Base-by-base conservation (phyloP, 2,329 filamentous ascomycete species). In the Sarocladiaceae sp. region DNA sequence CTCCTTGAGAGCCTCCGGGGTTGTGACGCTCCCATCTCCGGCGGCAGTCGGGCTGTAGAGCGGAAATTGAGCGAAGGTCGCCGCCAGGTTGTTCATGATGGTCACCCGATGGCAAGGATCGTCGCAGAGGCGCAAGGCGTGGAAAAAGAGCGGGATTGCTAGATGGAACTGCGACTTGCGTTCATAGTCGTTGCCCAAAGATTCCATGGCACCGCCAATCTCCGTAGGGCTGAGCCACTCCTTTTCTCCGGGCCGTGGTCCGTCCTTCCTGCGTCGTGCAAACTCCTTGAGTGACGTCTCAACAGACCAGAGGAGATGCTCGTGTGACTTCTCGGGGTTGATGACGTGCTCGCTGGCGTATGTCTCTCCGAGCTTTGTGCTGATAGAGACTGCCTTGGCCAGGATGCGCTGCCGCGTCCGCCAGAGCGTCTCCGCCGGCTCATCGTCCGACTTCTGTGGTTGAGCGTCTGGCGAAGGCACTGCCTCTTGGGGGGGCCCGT, bases 21-120 rank as follows among this genome's bases (percentile, higher is more conserved):
- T 53, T 10, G 48, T 45, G 15, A 54, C 46, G 4, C 55, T n/a
- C 15, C 21, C 47, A 20, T 33, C 29, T 16, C 40, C 35, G n/a
- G 42, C 26, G 16, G 27, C 31, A 3, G 43, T 41, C 4, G 63
- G 55, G 15, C 59, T 48, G 43, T 62, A 61, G 43, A 73, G 53
- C 7, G 74, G 74, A 49, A 82, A 83, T 61, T 88, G 85, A 3
- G 82, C 83, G 48, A 91, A 79, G 35, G 80, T 82, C 27, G 78
- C 80, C 6, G 86, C 78, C 47, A 91, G 73, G 60, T 91, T 91
- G 68, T 89, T 90, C 86, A 91, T 94, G 58, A 96, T 70, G 12
- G 90, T 74, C 21, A 88, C 84, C 42, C 84, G 81, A 60, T 95
- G 89, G 60, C 90, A 96, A 23, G 72, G 74, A 20, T 68, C 66